Evolutionary conservation across 192 early-diverging fungal genomes (phyloP).

Genomic region (Coemansia sp.): DNA sequence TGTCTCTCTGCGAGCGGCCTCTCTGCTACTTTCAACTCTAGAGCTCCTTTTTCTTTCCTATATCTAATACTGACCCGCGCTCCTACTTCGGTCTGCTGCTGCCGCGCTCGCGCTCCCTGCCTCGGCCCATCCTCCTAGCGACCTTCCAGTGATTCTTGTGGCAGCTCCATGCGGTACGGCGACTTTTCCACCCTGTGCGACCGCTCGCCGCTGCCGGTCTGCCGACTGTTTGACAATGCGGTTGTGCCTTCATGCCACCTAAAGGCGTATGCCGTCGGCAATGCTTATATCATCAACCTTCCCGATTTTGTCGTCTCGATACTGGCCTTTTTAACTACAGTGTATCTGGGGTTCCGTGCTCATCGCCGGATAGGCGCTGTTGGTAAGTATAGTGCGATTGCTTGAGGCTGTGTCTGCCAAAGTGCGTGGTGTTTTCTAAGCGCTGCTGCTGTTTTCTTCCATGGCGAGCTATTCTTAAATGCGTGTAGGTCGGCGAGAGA

Average conservation of each 20-base stretch:
- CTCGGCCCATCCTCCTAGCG: not conserved
- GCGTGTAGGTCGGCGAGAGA: slow-evolving; percentile 51
- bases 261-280: slow-evolving; percentile 12
- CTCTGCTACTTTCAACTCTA: not conserved
- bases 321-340: slow-evolving; percentile 36
- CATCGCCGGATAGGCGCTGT: slow-evolving; percentile 51
- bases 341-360: slow-evolving; percentile 41
- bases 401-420: not conserved
- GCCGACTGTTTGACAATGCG: slow-evolving; percentile 40
- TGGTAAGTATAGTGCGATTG: slow-evolving; percentile 30
- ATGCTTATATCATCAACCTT: slow-evolving; percentile 34
- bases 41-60: not conserved
- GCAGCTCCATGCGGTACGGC: slow-evolving; percentile 45
- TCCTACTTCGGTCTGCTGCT: not conserved
- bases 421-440: not conserved
- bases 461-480: not conserved
- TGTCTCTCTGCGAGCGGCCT: not conserved
- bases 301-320: slow-evolving; percentile 50
- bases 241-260: slow-evolving; percentile 33
- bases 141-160: not conserved
- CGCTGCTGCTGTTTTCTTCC: not conserved
- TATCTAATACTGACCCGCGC: slow-evolving; percentile 1
- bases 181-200: slow-evolving; percentile 50
- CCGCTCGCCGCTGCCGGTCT: slow-evolving; percentile 44
- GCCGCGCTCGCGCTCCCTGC: not conserved